Conservation (phyloP, 1,139 yeast species). For the Yamadazyma conglobata region DNA sequence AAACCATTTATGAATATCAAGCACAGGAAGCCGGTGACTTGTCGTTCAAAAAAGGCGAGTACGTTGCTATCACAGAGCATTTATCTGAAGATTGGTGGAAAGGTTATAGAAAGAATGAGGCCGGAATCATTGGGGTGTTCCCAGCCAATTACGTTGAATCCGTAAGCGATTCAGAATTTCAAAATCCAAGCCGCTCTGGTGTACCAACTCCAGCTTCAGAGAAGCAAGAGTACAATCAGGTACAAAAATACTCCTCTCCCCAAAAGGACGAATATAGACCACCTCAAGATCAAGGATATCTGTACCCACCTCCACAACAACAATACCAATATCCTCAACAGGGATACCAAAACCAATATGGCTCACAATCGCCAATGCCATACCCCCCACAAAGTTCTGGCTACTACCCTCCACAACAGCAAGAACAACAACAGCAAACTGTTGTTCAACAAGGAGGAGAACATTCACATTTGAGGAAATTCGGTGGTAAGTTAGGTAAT, state of each 20-base stretch:
- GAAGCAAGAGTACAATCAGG: constrained; percentile 13
- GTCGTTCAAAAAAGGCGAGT: constrained; percentile 60
- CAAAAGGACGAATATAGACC: constrained; percentile 7
- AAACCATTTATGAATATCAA: constrained; percentile 68
- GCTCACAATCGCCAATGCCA: constrained; percentile 15
- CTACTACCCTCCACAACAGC: constrained; percentile 36
- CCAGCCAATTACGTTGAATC: constrained; percentile 80
- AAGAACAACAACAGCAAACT: constrained; percentile 12
- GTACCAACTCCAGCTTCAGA: constrained; percentile 8
- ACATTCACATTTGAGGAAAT: constrained; percentile 49
- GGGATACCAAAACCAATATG: constrained; percentile 10
- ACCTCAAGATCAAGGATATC: constrained; percentile 9
- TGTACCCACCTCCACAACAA: constrained; percentile 9
- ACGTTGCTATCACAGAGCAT: constrained; percentile 65
- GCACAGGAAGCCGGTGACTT: constrained; percentile 73
- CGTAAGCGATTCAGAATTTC: constrained; percentile 35
- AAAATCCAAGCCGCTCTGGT: constrained; percentile 11
- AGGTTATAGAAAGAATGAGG: constrained; percentile 51
- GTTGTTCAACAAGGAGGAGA: constrained; percentile 22
- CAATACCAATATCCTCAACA: constrained; percentile 8
- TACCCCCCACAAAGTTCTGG: constrained; percentile 47
- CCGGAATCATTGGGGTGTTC: constrained; percentile 71
- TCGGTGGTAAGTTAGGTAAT: constrained; percentile 83
- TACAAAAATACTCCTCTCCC: constrained; percentile 13
- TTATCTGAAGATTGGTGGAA: constrained; percentile 90